Conservation (phyloP, 1,284 basidiomycete genomes). For the Ustilago trichophora region DNA sequence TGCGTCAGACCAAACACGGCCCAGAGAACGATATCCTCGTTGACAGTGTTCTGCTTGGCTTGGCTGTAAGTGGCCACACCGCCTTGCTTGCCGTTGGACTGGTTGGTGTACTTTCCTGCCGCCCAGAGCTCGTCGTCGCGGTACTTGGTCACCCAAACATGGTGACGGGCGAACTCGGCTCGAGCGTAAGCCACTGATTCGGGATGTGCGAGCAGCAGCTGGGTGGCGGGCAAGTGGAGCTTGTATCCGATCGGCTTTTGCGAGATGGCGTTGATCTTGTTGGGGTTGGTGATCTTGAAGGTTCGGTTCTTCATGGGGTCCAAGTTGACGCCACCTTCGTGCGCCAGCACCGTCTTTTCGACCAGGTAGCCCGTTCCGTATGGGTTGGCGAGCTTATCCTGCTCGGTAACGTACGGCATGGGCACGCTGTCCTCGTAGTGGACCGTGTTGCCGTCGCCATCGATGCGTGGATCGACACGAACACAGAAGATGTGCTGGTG, state of each 20-base stretch:
- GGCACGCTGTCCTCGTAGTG: constrained; percentile 63
- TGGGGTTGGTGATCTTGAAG: constrained; percentile 68
- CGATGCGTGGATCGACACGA: constrained; percentile 90
- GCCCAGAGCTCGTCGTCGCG: constrained; percentile 82
- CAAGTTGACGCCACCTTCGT: constrained; percentile 46
- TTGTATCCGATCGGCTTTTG: constrained; percentile 80
- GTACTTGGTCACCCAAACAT: constrained; percentile 76
- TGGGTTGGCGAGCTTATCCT: constrained; percentile 66
- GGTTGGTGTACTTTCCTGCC: constrained; percentile 83
- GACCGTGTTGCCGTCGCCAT: constrained; percentile 84
- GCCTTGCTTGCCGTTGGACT: constrained; percentile 70
- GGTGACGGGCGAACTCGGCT: constrained; percentile 79
- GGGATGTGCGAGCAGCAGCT: constrained; percentile 74
- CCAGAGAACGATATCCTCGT: constrained; percentile 75
- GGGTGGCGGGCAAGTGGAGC: constrained; percentile 73
- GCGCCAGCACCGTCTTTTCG: constrained; percentile 62
- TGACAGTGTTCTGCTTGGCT: constrained; percentile 64
- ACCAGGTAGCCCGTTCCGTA: constrained; percentile 65
- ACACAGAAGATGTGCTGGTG: constrained; percentile 85
- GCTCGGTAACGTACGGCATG: constrained; percentile 64
- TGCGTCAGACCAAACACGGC: constrained; percentile 82
- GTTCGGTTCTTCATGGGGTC: constrained; percentile 29
- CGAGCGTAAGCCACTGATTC: constrained; percentile 81
- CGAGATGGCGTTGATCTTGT: constrained; percentile 65
- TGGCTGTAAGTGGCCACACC: constrained; percentile 80